Percentiles rank a stretch among this genome's conserved stretches.
Evolutionary conservation across 2,329 filamentous ascomycete species (phyloP).

Genomic region (Talaromyces funiculosus): DNA sequence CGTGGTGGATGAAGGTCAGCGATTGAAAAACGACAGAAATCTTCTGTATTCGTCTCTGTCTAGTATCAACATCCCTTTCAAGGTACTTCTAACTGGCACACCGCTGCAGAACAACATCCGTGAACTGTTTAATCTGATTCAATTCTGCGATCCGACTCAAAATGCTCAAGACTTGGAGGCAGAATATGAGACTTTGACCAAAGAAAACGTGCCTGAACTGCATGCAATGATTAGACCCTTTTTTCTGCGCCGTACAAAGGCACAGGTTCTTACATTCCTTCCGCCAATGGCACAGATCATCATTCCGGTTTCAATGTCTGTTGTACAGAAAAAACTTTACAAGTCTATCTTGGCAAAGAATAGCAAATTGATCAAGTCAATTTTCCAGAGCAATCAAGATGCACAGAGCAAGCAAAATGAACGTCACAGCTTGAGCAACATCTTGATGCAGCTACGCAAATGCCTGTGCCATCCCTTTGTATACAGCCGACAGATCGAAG

Average conservation of each 20-base stretch:
- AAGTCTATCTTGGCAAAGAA: constrained; percentile 91
- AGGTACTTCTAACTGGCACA: constrained; percentile 79
- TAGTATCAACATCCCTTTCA: constrained; percentile 71
- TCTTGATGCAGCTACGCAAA: constrained; percentile 89
- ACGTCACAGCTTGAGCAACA: constrained; percentile 80
- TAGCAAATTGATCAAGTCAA: constrained; percentile 77
- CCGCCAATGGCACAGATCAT: constrained; percentile 95
- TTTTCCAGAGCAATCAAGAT: constrained; percentile 63
- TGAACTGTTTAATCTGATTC: constrained; percentile 92
- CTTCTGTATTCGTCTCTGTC: constrained; percentile 70
- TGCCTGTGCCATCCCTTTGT: constrained; percentile 95
- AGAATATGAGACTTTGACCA: constrained; percentile 70
- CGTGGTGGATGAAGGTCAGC: constrained; percentile 90
- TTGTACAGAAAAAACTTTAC: constrained; percentile 88
- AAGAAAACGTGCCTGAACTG: constrained; percentile 72
- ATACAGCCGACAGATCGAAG: constrained; percentile 86
- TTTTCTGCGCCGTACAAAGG: constrained; percentile 75
- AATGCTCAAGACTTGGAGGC: constrained; percentile 69
- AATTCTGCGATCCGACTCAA: constrained; percentile 74
- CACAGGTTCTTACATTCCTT: constrained; percentile 81
- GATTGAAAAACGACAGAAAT: constrained; percentile 88
- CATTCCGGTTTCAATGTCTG: constrained; percentile 88
- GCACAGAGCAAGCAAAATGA: constrained; percentile 60
- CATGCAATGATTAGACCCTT: constrained; percentile 75
- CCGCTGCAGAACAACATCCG: constrained; percentile 80